Evolutionary conservation across 2,329 filamentous ascomycete species (phyloP).

Genomic region (Ophiostoma quercus): DNA sequence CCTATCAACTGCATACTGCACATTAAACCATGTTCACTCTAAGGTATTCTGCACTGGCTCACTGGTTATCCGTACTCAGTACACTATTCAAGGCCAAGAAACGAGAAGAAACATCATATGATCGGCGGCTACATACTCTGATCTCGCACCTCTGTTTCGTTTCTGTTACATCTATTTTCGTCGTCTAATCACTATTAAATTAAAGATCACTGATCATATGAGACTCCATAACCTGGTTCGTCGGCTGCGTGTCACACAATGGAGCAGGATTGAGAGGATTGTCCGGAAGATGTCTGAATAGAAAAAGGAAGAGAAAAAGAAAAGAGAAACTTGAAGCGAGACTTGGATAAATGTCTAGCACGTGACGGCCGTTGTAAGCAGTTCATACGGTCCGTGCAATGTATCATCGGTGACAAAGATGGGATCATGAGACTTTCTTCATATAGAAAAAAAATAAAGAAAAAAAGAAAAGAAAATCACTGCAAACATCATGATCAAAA

Average conservation of each 20-base stretch:
- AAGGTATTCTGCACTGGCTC: too few relatives aligned
- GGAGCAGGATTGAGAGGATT: slow-evolving; percentile 9
- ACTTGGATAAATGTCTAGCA: background rate
- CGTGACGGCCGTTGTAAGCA: background rate
- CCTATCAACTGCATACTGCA: too few relatives aligned
- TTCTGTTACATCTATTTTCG: slow-evolving; percentile 9
- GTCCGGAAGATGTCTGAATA: background rate
- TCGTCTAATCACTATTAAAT: background rate
- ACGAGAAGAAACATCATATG: background rate
- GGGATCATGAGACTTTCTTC: too few relatives aligned
- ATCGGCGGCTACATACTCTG: background rate
- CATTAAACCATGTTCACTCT: too few relatives aligned
- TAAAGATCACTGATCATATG: background rate
- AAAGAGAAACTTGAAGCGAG: background rate
- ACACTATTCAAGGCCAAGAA: background rate
- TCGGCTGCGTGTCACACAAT: background rate
- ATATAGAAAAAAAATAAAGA: background rate
- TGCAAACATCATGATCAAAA: background rate
- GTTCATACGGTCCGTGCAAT: background rate
- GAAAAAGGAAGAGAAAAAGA: background rate
- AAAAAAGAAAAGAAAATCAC: background rate
- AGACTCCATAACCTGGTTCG: background rate
- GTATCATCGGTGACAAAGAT: too few relatives aligned
- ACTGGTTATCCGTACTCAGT: too few relatives aligned
- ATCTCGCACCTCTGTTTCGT: background rate